Conservation (phyloP, 2,329 filamentous ascomycete genomes). For the Sclerotinia spermophila region DNA sequence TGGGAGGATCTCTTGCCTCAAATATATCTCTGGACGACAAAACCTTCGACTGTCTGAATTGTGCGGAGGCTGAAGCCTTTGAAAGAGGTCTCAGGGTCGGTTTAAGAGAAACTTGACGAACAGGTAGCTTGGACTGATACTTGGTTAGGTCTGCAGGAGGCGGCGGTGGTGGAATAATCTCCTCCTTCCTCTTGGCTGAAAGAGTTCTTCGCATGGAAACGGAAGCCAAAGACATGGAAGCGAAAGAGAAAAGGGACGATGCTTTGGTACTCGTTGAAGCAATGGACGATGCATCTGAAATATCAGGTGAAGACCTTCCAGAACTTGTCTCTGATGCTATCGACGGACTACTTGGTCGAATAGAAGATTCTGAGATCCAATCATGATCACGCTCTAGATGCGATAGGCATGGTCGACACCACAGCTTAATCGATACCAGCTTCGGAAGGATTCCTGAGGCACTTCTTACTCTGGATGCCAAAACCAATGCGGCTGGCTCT, state of each 20-base stretch:
- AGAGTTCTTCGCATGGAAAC: constrained; percentile 22
- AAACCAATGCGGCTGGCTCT: constrained; percentile 30
- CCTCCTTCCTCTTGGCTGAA: constrained; percentile 22
- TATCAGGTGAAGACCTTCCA: constrained; percentile 30
- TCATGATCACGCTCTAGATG: constrained; percentile 26
- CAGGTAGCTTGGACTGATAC: constrained; percentile 23
- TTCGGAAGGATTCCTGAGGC: constrained; percentile 16
- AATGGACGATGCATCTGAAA: constrained; percentile 34
- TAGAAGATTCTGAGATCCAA: constrained; percentile 38
- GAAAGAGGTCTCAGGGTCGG: neutral
- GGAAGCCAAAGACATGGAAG: neutral
- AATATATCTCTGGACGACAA: constrained; percentile 30
- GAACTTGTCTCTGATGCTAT: constrained; percentile 34
- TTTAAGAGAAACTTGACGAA: constrained; percentile 19
- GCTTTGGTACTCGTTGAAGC: constrained; percentile 37
- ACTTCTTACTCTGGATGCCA: constrained; percentile 28
- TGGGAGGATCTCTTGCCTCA: constrained; percentile 23
- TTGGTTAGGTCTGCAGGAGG: constrained; percentile 24
- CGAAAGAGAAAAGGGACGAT: constrained; percentile 29
- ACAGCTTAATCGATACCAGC: constrained; percentile 32
- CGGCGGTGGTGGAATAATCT: constrained; percentile 7
- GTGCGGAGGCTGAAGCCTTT: neutral
- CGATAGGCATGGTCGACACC: constrained; percentile 24
- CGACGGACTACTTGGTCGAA: constrained; percentile 33
- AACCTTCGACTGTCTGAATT: constrained; percentile 31